A percentile compares a stretch with the other conserved stretches of the same genome.
Conservation (phyloP, 192 early-diverging fungal species). For the Podila epicladia region DNA sequence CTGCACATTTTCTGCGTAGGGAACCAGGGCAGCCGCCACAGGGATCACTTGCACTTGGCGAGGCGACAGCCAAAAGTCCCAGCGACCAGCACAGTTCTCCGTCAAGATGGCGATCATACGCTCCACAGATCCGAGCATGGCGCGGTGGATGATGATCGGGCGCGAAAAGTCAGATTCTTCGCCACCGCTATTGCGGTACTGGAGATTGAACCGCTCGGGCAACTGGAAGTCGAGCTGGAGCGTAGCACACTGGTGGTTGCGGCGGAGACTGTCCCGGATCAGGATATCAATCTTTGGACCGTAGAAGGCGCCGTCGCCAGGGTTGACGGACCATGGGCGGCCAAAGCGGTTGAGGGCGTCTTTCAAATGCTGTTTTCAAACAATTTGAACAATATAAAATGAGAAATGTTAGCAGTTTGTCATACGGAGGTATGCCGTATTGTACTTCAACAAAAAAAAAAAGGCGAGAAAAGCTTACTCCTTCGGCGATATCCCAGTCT, state of each 20-base stretch:
- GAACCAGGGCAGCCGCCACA: constrained; percentile 74
- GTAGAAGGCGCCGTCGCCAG: constrained; percentile 98
- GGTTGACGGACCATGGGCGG: constrained; percentile 85
- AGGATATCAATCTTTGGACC: constrained; percentile 99
- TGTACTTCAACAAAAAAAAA: neutral
- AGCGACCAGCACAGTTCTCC: constrained; percentile 96
- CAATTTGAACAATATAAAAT: neutral
- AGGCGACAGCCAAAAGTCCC: constrained; percentile 96
- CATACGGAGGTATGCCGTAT: neutral
- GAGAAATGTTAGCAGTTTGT: too few species aligned
- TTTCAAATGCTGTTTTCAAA: constrained; percentile 56
- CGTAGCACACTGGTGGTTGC: constrained; percentile 96
- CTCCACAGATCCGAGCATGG: constrained; percentile 95
- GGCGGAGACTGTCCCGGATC: constrained; percentile 90
- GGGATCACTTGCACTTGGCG: constrained; percentile 93
- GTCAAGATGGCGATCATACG: constrained; percentile 95
- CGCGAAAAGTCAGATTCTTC: constrained; percentile 63
- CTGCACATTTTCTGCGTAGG: constrained; percentile 81
- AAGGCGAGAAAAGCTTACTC: constrained; percentile 36
- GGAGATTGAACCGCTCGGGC: constrained; percentile 90
- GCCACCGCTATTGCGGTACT: constrained; percentile 78
- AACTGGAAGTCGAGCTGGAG: constrained; percentile 99
- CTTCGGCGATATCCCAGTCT: constrained; percentile 94
- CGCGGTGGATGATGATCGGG: constrained; percentile 99
- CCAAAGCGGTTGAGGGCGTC: constrained; percentile 84